Evolutionary conservation across 208 protist genomes (phyloP), one percentile per base, ranked within the genome.

Genomic region (Trypanosoma boissoni): DNA sequence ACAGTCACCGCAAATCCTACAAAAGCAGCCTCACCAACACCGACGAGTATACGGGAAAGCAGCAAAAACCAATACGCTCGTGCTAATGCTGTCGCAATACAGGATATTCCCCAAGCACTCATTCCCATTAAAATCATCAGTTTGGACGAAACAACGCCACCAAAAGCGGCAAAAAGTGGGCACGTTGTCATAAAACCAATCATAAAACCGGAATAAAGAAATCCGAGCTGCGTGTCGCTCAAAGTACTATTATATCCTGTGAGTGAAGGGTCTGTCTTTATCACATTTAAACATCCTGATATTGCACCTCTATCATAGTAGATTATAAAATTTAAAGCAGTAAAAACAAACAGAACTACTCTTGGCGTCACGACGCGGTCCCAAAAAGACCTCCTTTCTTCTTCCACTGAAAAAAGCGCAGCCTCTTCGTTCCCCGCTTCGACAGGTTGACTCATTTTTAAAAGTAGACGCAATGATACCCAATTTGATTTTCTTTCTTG

Each of bases 251-350:
- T 39, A 10, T 31, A 0, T 8, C 36, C 49, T 1, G 44, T 34
- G n/a, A 94, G 75, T 28, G 0, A 6, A 5, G 18, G 36, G 34
- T 91, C 84, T 0, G 39, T 53, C 10, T 69, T 64, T 28, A 91
- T 76, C 34, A 60, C 64, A 4, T 55, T 64, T 18, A 91, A 49
- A 5, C 64, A 70, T 16, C 81, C 79, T 7, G 72, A 58, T 1
- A 84, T 74, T 1, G 80, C 82, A 26, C 88, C 88, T 23, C 83
- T 72, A 58, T 95, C 86, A 58, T 87, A 93, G 65, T 92, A 95
- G 0, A 82, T 86, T 20, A 95, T 58, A 44, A 93, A 89, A 64
- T 89, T 93, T 10, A 91, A 54, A 1, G 65, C 34, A 0, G 75
- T 80, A 53, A 94, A 89, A n/a, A 76, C 55, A 39, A 65, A 18